Base-by-base conservation (phyloP, 495 filamentous ascomycete genomes). In the Lasiosphaeria miniovina region DNA sequence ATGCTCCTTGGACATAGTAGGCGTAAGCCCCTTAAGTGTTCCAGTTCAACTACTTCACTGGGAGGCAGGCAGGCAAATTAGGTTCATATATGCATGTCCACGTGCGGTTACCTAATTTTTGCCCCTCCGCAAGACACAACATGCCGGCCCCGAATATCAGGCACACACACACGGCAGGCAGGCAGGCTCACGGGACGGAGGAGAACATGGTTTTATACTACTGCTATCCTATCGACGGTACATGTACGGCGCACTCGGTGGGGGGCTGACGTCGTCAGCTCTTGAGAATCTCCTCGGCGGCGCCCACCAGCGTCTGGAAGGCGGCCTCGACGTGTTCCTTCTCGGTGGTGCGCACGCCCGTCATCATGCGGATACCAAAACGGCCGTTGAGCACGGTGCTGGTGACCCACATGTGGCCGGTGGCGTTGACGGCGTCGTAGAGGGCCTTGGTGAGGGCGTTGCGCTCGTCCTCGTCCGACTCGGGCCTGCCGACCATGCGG, bases 341-440 rank as follows among this genome's bases (percentile, higher is more conserved):
- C 74, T 92, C 83, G 15, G 79, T 77, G 48, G 79, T 78, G 54
- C 87, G 90, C 17, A 85, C 85, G 31, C 74, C 78, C 55, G 87
- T 88, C 9, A 96, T 85, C 33, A 98, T 83, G 0, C 94, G 81
- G 58, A 98, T 96, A 3, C 86, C 85, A 75, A 91, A 91, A 3
- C 86, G 72, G 4, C 87, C 90, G n/a, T 84, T 84, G 32, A 96
- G 77, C 14, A 91, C 80, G 1, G 84, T 88, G 58, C 87, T 87
- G 1, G 94, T 96, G 24, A 97, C 77, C 74, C 90, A 97, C 46
- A 96, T 87, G 74, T 91, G 84, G 0, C 90, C 90, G 1, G 84
- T 74, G 5, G 79, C 77, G 69, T 96, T 93, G 35, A 96, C 82
- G 31, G 75, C 67, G 70, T 96, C 90, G 65, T 89, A 93, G 12